phyloP scores from a whole-genome alignment of 192 early-diverging fungal genomes.

The Backusella australiensis region DNA sequence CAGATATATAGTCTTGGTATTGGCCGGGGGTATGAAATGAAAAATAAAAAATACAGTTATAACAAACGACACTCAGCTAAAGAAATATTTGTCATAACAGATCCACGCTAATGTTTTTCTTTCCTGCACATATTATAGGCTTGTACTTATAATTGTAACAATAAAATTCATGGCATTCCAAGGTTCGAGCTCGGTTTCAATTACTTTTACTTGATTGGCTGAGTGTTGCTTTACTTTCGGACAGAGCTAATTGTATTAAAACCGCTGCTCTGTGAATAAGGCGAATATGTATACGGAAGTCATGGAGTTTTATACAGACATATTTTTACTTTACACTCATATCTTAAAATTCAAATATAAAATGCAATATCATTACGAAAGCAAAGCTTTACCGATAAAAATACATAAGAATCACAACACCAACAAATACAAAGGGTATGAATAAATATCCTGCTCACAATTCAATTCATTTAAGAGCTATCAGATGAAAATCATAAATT shows the following conservation, averaged over 20 bases:
- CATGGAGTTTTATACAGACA: too few relatives aligned
- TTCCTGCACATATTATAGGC: background rate
- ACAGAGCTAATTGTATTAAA: background rate
- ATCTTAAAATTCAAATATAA: background rate
- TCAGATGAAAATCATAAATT: background rate
- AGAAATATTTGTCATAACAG: background rate
- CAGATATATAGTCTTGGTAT: background rate
- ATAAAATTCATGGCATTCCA: background rate
- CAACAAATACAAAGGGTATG: background rate
- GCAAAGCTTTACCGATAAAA: too few relatives aligned
- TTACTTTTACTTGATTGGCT: background rate
- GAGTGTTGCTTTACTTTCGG: background rate
- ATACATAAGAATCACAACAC: too few relatives aligned
- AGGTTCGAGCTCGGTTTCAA: background rate
- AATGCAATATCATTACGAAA: too few relatives aligned
- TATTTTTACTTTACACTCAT: too few relatives aligned
- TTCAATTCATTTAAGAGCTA: background rate
- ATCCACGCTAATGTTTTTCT: background rate
- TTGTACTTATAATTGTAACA: background rate
- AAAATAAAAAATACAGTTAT: background rate
- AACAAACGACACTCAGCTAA: background rate
- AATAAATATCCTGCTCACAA: background rate
- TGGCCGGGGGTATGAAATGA: background rate
- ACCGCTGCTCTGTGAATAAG: background rate
- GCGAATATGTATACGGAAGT: too few relatives aligned